Evolutionary conservation across 306 rosid species (phyloP), one percentile per base, ranked within the genome.

Genomic region (Dryas drummondii): DNA sequence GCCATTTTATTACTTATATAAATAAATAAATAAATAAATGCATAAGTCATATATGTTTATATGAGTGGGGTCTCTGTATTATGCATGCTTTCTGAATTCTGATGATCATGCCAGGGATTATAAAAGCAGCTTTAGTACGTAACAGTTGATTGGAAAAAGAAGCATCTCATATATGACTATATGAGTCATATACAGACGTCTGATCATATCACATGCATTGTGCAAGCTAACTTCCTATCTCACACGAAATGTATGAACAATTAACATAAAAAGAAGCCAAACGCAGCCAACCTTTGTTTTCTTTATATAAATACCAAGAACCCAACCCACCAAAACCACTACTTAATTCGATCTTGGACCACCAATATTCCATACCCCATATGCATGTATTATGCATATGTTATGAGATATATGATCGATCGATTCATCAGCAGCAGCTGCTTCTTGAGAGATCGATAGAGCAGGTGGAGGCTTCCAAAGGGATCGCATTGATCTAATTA

Each of bases 401-500:
- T 22, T 19, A 22, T 22, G 22, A 22, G 22, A 22, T 22, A 22
- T 22, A 22, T 22, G 22, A 22, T 22, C 22, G 22, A 22, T 22
- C 22, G 22, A 22, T 22, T 22, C 22, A 22, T 22, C 22, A 22
- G 22, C 22, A 22, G 22, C 37, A 32, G 37, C 37, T 32, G 37
- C 37, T 44, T 50, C 63, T 11, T 58, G 5, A 22, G 63, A 22
- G n/a, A 40, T 14, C 5, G 12, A 12, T 83, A 84, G 86, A 71
- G 96, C 80, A 73, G 90, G 80, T 90, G 90, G 93, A 84, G 75
- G 82, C 74, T 88, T 90, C 96, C 96, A 90, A 90, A 90, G 96
- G 96, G 96, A 90, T 90, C 93, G 93, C 96, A 90, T 90, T 90
- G 96, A 88, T 90, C 93, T 85, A 54, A 86, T 77, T 1, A 46